phyloP scores from a whole-genome alignment of 352 stramenopile genomes.

The Phytophthora hibernalis region DNA sequence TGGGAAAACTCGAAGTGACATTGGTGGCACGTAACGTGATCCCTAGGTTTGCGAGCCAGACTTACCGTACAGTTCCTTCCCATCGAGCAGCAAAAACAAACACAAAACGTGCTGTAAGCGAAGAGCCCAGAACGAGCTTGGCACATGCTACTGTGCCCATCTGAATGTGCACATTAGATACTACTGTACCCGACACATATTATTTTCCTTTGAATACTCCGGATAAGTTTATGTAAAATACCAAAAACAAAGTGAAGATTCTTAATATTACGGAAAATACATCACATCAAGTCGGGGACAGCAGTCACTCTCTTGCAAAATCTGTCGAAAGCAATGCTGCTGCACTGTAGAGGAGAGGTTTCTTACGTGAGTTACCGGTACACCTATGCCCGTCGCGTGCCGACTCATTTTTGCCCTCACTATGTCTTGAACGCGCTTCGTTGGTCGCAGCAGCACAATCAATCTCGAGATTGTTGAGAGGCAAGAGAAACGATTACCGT shows the following conservation, averaged over 20 bases:
- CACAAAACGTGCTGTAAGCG: conserved; percentile 12
- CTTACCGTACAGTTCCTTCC: conserved; percentile 5
- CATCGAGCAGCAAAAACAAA: conserved; percentile 13
- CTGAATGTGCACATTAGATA: too few relatives aligned
- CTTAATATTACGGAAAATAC: too few relatives aligned
- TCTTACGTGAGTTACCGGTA: too few relatives aligned
- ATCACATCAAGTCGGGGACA: too few relatives aligned
- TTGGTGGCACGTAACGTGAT: conserved; percentile 6
- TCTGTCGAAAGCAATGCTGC: not conserved
- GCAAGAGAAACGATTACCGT: conserved; percentile 16
- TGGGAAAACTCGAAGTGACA: conserved; percentile 30
- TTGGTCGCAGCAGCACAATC: conserved; percentile 3
- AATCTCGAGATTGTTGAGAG: conserved; percentile 9
- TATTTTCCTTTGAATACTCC: too few relatives aligned
- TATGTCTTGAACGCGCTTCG: too few relatives aligned
- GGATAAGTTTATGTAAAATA: too few relatives aligned
- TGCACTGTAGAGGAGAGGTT: conserved; percentile 22
- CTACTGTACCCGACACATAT: too few relatives aligned
- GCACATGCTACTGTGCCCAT: too few relatives aligned
- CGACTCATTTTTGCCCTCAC: conserved; percentile 10
- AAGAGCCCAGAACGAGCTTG: conserved; percentile 30
- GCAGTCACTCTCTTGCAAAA: too few relatives aligned
- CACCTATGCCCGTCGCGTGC: not conserved
- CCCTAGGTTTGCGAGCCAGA: conserved; percentile 2
- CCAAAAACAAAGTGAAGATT: too few relatives aligned